A percentile compares a stretch with the other conserved stretches of the same genome.
phyloP scores from a whole-genome alignment of 352 stramenopile genomes.

The Bremia lactucae region DNA sequence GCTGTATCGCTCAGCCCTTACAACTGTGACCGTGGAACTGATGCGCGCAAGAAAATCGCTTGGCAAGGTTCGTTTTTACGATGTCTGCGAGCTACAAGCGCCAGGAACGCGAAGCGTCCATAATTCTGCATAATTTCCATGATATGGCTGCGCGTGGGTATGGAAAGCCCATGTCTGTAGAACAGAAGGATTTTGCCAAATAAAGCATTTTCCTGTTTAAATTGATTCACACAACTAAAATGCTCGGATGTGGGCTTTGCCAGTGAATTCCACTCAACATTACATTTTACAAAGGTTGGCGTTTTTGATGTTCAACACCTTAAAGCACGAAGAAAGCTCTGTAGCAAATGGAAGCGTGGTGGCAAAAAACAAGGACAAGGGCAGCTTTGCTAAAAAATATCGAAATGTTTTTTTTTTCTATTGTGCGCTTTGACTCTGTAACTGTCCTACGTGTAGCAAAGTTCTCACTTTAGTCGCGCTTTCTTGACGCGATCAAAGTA shows the following conservation, averaged over 20 bases:
- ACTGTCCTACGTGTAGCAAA: too few relatives aligned
- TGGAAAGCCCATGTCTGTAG: constrained; percentile 9
- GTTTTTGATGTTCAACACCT: too few relatives aligned
- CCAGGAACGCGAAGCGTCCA: constrained; percentile 12
- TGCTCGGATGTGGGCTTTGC: too few relatives aligned
- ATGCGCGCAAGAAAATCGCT: constrained; percentile 22
- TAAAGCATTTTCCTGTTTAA: constrained; percentile 20
- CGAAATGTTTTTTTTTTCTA: too few relatives aligned
- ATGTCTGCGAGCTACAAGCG: constrained; percentile 23
- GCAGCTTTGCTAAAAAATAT: too few relatives aligned
- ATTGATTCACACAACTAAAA: constrained; percentile 10
- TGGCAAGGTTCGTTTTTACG: constrained; percentile 19
- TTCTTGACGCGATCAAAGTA: constrained; percentile 84
- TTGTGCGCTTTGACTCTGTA: too few relatives aligned
- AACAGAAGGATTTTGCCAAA: constrained; percentile 20
- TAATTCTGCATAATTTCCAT: constrained; percentile 35
- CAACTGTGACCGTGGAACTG: constrained; percentile 20
- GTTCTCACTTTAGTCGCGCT: constrained; percentile 5
- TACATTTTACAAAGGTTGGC: too few relatives aligned
- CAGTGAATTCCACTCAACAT: too few relatives aligned
- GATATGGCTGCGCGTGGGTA: constrained; percentile 13
- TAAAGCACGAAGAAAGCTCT: too few relatives aligned
- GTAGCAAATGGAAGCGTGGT: too few relatives aligned
- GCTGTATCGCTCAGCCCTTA: constrained; percentile 43
- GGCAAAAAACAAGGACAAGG: too few relatives aligned